These are phyloP conservation scores for Solanum hybrid DNA, from an alignment of 305 asterid species.

Conservation along the genomic window DNA sequence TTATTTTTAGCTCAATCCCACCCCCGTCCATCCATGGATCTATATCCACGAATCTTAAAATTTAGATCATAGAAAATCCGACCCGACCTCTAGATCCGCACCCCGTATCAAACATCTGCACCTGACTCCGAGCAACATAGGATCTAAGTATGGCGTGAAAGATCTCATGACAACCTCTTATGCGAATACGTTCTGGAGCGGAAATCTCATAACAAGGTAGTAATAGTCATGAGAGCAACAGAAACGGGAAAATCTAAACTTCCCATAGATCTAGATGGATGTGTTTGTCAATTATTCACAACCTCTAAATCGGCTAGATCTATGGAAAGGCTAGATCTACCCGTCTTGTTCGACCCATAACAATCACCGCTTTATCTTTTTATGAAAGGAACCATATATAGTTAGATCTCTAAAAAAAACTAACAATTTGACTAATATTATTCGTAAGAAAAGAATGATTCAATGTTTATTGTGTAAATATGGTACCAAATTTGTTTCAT, in stretches of 20 bases:
- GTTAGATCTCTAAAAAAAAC: neutral
- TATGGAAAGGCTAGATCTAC: too few species aligned
- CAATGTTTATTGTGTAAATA: neutral
- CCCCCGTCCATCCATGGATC: too few species aligned
- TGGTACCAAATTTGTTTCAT: neutral
- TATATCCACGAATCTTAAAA: too few species aligned
- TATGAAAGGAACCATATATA: neutral
- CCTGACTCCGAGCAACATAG: too few species aligned
- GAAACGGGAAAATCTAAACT: too few species aligned
- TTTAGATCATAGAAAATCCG: too few species aligned
- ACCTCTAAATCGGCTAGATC: neutral
- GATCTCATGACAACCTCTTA: too few species aligned
- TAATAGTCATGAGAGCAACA: neutral
- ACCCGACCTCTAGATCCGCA: too few species aligned
- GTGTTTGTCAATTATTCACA: neutral
- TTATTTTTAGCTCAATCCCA: too few species aligned
- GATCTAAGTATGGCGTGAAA: too few species aligned
- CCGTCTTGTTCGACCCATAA: neutral
- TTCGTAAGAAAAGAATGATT: neutral
- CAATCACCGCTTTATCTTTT: neutral
- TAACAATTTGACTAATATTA: neutral
- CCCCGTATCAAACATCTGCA: too few species aligned
- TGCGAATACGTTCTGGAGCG: too few species aligned
- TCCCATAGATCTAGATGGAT: neutral
- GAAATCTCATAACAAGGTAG: neutral